Conservation (phyloP, 1,284 basidiomycete genomes). For the Moesziomyces antarcticus region DNA sequence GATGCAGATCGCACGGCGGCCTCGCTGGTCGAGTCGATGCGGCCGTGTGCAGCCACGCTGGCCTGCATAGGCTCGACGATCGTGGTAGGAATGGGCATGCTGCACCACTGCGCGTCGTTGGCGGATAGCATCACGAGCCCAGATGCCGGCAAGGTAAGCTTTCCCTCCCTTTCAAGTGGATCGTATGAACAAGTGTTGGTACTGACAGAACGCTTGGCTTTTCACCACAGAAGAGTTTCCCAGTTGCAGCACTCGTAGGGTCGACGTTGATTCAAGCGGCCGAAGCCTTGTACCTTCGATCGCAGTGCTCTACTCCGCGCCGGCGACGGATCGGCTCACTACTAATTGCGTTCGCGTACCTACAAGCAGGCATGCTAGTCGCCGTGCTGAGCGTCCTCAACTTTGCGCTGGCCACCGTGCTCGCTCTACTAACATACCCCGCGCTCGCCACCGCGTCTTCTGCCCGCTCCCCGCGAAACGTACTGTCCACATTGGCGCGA, state of each 20-base stretch:
- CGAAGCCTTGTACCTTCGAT: constrained; percentile 3
- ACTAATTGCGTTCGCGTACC: constrained; percentile 54
- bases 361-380: constrained; percentile 57
- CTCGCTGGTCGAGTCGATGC: constrained; percentile 19
- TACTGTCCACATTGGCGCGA: neutral
- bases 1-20: constrained; percentile 5
- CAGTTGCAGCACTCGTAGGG: neutral
- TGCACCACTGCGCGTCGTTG: constrained; percentile 6
- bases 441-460: constrained; percentile 14
- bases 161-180: neutral
- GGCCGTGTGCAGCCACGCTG: constrained; percentile 15
- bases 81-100: constrained; percentile 1
- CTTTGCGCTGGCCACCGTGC: constrained; percentile 49
- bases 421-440: constrained; percentile 18
- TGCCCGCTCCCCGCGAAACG: neutral
- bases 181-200: neutral
- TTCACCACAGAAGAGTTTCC: neutral
- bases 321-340: constrained; percentile 33
- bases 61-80: constrained; percentile 16
- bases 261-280: constrained; percentile 2
- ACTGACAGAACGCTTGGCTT: no score
- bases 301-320: constrained; percentile 3
- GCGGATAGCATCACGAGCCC: neutral
- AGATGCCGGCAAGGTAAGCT: neutral
- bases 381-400: constrained; percentile 58